phyloP scores from a whole-genome alignment of 2,329 filamentous ascomycete species.

The Paecilomyces sp. region DNA sequence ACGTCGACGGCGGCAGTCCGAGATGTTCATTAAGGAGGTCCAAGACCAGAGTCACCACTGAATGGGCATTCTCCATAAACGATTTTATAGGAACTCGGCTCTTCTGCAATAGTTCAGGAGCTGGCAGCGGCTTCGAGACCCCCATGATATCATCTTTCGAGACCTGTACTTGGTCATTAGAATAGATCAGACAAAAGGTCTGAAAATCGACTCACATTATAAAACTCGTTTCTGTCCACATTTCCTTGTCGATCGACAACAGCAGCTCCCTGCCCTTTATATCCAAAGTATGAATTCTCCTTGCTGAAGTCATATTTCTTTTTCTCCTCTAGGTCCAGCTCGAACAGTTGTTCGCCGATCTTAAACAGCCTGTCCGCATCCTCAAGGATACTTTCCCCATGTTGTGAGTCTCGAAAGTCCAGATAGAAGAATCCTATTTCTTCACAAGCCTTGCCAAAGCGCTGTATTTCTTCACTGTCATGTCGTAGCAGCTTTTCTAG shows the following conservation, averaged over 20 bases:
- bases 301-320: constrained; percentile 47
- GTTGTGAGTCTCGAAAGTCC: constrained; percentile 33
- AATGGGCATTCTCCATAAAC: constrained; percentile 41
- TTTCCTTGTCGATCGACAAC: constrained; percentile 44
- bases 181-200: background rate
- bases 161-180: constrained; percentile 22
- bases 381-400: constrained; percentile 34
- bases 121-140: constrained; percentile 30
- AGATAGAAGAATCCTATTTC: constrained; percentile 54
- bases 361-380: constrained; percentile 41
- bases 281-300: constrained; percentile 48
- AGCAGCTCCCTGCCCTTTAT: constrained; percentile 42
- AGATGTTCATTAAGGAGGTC: constrained; percentile 39
- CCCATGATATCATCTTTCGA: constrained; percentile 48
- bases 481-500: constrained; percentile 29
- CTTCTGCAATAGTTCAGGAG: constrained; percentile 33
- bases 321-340: constrained; percentile 45
- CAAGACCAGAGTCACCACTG: constrained; percentile 39
- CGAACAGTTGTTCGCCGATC: constrained; percentile 41
- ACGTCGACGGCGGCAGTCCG: constrained; percentile 31
- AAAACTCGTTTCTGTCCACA: constrained; percentile 47
- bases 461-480: constrained; percentile 25
- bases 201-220: constrained; percentile 37
- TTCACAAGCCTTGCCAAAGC: constrained; percentile 33
- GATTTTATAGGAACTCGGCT: constrained; percentile 31